Evolutionary conservation across 805 yeast species (phyloP), one percentile per base, ranked within the genome.

Genomic region (Suhomyces faveliae): DNA sequence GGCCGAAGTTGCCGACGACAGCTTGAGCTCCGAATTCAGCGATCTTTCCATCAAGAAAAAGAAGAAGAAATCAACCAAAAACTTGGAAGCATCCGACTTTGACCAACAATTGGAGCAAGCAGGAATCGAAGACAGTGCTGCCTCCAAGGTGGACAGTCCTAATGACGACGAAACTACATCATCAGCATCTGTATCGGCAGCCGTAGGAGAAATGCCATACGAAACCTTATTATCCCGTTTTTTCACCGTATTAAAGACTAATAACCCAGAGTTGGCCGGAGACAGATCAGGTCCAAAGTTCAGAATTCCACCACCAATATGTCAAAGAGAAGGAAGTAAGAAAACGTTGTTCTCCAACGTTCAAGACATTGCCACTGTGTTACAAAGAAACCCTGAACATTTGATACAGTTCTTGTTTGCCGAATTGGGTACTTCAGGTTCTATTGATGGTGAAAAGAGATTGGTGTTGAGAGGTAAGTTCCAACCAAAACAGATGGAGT

Each of bases 351-450:
- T 94, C 67, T 90, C 97, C 56, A 94, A 94, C 71, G 91, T 94
- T 57, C 96, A 91, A 74, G 96, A 88, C 62, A 94, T 94, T 59
- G 81, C 96, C 53, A 88, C 88, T 58, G 94, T 90, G 48, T 80
- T 94, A 76, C 97, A 94, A 72, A 85, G 99, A 76, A 87, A 90
- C 46, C 94, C 96, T 58, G 99, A 94, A 64, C 99, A 94, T 74
- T 84, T 94, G 56, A 94, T 94, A 70, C 97, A 90, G 76, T 94
- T 87, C 73, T 74, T 94, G 71, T 94, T 94, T 73, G 97, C 98
- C 1, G 99, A 94, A 76, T 79, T 94, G 80, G 99, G 99, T 84
- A 94, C 99, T 17, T 89, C 98, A 2, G 99, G 99, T 66, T 91
- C 97, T 48, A 92, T 94, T 51, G 99, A 94, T 73, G 99, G 98